Conservation (phyloP, 2,329 filamentous ascomycete species). For the Nigrospora osmanthi region DNA sequence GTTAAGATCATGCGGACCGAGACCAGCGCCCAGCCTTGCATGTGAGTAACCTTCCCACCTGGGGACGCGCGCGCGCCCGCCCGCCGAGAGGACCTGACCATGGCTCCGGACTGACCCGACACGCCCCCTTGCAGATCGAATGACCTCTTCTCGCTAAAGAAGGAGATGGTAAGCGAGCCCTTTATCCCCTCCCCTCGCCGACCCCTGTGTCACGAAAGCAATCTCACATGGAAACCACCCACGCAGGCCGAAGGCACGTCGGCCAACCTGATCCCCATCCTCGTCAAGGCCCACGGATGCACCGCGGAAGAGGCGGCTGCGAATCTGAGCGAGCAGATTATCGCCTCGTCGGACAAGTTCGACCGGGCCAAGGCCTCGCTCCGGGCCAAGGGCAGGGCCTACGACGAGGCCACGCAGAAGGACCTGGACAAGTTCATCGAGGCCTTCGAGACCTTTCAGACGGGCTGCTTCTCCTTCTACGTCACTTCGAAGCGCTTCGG, state of each 20-base stretch:
- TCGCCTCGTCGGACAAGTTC: constrained; percentile 8
- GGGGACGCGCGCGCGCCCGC: too few species aligned
- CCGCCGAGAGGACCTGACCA: too few species aligned
- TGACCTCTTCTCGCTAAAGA: constrained; percentile 10
- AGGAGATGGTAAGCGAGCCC: constrained; percentile 7
- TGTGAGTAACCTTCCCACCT: too few species aligned
- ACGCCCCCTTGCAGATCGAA: constrained; percentile 7
- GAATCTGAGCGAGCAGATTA: constrained; percentile 9
- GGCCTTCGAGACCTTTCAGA: constrained; percentile 10
- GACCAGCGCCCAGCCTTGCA: constrained; percentile 8
- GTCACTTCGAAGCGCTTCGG: constrained; percentile 8
- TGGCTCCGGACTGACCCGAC: not conserved
- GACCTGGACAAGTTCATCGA: constrained; percentile 7
- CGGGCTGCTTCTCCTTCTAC: constrained; percentile 10
- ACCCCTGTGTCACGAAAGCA: not conserved
- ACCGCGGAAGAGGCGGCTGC: constrained; percentile 4
- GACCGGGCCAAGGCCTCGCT: constrained; percentile 7
- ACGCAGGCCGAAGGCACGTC: constrained; percentile 8
- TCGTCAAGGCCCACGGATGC: constrained; percentile 4
- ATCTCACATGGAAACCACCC: not conserved
- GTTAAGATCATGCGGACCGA: constrained; percentile 8
- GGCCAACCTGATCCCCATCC: constrained; percentile 9
- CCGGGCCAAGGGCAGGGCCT: constrained; percentile 3
- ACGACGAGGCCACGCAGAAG: constrained; percentile 1
- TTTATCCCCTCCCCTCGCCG: too few species aligned